Evolutionary conservation across 768 basidiomycete species (phyloP), one percentile per base, ranked within the genome.

Genomic region (Lactifluus pinguis): DNA sequence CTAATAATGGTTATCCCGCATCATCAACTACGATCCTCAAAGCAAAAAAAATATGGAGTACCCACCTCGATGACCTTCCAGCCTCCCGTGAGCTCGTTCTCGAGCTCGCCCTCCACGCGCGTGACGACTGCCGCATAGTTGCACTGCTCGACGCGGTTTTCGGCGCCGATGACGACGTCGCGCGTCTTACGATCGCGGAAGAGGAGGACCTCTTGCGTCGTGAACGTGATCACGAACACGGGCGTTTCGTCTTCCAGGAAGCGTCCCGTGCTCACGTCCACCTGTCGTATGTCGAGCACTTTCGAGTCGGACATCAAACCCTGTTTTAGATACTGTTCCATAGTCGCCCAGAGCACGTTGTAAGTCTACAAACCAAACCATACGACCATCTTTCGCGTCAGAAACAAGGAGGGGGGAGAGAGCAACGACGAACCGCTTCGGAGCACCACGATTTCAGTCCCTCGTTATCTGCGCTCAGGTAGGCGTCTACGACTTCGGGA

Each of bases 1-100:
- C 80, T 80, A 52, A 2, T 80, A 52, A 2, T 25, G 54, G 14
- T 53, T 32, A 30, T 6, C 62, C 10, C 11, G n/a, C 51, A n/a
- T 49, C 39, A 68, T 61, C 14, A 58, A 21, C n/a, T 47, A 59
- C 49, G 29, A 50, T 41, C 11, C 17, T 15, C 44, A 17, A 21
- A 17, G 8, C 19, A 17, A 30, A 50, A 32, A 45, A 45, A n/a
- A n/a, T n/a, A 15, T 11, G 29, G 39, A 45, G 44, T 15, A 75
- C 82, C 53, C 70, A 94, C 93, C 85, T 98, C 95, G 30, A 98
- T 81, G 55, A 98, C 83, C 74, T 98, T 98, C 95, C 97, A 99
- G 13, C 97, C 97, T 47, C 92, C 94, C 0, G 97, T 99, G 49
- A 97, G 78, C 72, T 94, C 91, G 70, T 98, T 90, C 32, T 84